A percentile compares a stretch with the other conserved stretches of the same genome.
Evolutionary conservation across 768 basidiomycete genomes (phyloP).

Genomic region (Chalciporus sphaerocephalus): DNA sequence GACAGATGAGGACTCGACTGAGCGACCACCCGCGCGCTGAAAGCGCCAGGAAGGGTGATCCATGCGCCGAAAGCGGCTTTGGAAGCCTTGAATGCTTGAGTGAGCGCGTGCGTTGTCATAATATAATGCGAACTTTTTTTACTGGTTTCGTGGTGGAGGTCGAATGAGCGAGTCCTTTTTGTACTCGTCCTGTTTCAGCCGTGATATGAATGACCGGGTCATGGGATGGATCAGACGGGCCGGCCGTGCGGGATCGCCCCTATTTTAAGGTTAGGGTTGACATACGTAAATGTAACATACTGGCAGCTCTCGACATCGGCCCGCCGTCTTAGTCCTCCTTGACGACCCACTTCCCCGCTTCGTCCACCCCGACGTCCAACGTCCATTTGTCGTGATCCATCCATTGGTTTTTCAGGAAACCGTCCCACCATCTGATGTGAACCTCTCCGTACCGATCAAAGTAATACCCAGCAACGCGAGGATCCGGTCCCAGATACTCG

Average conservation of each 20-base stretch:
- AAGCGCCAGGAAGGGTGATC: slow-evolving; percentile 56
- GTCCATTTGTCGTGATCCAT: slow-evolving; percentile 40
- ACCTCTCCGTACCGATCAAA: slow-evolving; percentile 36
- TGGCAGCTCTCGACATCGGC: no score
- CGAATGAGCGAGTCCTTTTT: slow-evolving; percentile 6
- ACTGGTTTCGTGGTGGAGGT: background rate
- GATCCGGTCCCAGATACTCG: slow-evolving; percentile 43
- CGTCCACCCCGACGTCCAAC: slow-evolving; percentile 33
- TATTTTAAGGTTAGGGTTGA: slow-evolving; percentile 2
- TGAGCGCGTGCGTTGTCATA: slow-evolving; percentile 54
- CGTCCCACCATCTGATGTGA: slow-evolving; percentile 43
- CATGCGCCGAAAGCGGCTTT: slow-evolving; percentile 66
- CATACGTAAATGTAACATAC: background rate
- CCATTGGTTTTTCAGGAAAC: slow-evolving; percentile 42
- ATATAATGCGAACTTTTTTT: slow-evolving; percentile 1
- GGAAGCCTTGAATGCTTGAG: slow-evolving; percentile 48
- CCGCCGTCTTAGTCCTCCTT: slow-evolving; percentile 22
- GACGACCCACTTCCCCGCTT: slow-evolving; percentile 37
- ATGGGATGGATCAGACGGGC: slow-evolving; percentile 5
- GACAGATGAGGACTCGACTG: slow-evolving; percentile 52
- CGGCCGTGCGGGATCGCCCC: background rate
- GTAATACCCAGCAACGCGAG: slow-evolving; percentile 40
- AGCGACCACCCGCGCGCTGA: slow-evolving; percentile 57
- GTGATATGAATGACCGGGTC: background rate
- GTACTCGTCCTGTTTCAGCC: background rate